Percentiles rank a stretch among this genome's conserved stretches.
phyloP scores from a whole-genome alignment of 805 yeast genomes.

The Nakazawaea ambrosiae region DNA sequence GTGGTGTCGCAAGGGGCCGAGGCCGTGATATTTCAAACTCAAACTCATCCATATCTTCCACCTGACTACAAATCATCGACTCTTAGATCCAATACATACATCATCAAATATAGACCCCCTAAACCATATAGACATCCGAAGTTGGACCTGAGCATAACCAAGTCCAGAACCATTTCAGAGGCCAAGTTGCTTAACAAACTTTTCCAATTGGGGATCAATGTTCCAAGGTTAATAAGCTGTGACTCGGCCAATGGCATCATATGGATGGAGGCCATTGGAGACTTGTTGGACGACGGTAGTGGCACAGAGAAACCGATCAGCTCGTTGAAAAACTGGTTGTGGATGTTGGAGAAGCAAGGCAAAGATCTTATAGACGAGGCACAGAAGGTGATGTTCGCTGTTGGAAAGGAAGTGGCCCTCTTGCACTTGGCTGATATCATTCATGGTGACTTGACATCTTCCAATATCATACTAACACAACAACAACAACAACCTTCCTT shows the following conservation, averaged over 20 bases:
- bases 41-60: conserved; percentile 60
- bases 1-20: conserved; percentile 87
- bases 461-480: conserved; percentile 59
- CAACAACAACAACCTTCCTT: conserved; percentile 42
- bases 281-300: conserved; percentile 41
- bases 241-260: conserved; percentile 75
- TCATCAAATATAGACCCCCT: conserved; percentile 81
- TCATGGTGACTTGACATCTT: conserved; percentile 92
- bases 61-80: conserved; percentile 17
- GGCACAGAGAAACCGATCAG: too few relatives aligned
- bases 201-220: conserved; percentile 47
- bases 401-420: conserved; percentile 62
- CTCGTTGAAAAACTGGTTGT: conserved; percentile 65
- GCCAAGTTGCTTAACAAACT: conserved; percentile 66
- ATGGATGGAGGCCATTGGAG: conserved; percentile 82
- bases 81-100: conserved; percentile 31
- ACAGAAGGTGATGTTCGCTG: conserved; percentile 35
- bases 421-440: conserved; percentile 73
- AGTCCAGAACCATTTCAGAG: conserved; percentile 77
- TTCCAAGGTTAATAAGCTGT: conserved; percentile 69
- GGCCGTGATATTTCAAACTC: conserved; percentile 65
- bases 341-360: conserved; percentile 43
- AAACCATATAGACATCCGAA: conserved; percentile 87
- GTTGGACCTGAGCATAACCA: conserved; percentile 70
- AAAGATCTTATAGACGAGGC: conserved; percentile 28